Base-by-base conservation (phyloP, 345 rosid species). In the Salix brachista region DNA sequence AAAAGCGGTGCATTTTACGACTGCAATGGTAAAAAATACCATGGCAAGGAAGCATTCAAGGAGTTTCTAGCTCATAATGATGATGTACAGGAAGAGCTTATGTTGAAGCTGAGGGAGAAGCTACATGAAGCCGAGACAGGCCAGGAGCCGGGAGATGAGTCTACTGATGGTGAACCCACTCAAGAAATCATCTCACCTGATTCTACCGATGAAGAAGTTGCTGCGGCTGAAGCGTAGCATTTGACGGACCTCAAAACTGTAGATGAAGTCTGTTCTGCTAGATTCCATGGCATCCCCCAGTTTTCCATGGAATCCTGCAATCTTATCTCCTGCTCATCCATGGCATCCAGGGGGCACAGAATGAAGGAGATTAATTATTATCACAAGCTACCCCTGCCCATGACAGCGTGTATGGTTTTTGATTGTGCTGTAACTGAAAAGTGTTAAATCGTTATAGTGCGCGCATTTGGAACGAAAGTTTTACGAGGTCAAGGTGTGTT, bases 41-140 rank as follows among this genome's bases (percentile, higher is more conserved):
- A 74, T 70, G 99, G 99, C n/a, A 91, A 86, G 90, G 99, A 94
- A 34, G 90, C 91, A 39, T 67, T 96, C 21, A 94, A 85, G 86
- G 74, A n/a, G 41, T 94, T 81, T 64, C 79, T 96, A 46, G 79
- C 73, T 67, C 83, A 81, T 54, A 89, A 96, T 44, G 87, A 83
- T 64, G 71, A 72, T 2, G 80, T 70, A 16, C 79, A 84, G 6
- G 97, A 92, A 83, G 98, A 90, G 72, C 94, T 96, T 23, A 77
- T 69, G 79, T 72, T 10, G 48, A 89, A 81, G 83, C 90, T 96
- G 17, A 88, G 82, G 82, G 96, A 91, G 70, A 89, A 88, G 88
- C 85, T 92, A 16, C 69, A 82, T 10, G 84, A 42, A 26, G 39
- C 36, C 3, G 87, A 77, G 56, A 78, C 37, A 30, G 82, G 79